Percentiles rank a stretch among this genome's conserved stretches.
Conservation (phyloP, 768 basidiomycete species). For the Suillus hirtellus region DNA sequence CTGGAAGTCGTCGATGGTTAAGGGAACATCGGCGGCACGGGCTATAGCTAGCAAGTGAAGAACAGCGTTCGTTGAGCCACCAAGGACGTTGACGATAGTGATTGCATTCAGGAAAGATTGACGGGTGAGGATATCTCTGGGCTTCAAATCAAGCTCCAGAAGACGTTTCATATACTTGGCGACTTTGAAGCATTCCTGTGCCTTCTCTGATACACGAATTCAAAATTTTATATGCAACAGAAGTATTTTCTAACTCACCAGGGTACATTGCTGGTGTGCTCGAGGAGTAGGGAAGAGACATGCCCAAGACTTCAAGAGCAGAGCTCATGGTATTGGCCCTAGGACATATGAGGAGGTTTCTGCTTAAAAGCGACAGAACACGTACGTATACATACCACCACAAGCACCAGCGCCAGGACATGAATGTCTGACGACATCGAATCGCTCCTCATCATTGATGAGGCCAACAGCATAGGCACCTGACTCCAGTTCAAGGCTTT, state of each 20-base stretch:
- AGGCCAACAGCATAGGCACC: slow-evolving; percentile 76
- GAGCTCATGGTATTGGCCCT: slow-evolving; percentile 90
- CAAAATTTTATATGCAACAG: background rate
- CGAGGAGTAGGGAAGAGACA: slow-evolving; percentile 80
- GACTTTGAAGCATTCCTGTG: slow-evolving; percentile 78
- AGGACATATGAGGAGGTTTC: background rate
- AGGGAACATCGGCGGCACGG: slow-evolving; percentile 69
- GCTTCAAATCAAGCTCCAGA: slow-evolving; percentile 78
- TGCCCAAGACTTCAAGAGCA: slow-evolving; percentile 79
- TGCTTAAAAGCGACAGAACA: slow-evolving; percentile 12
- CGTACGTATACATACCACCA: slow-evolving; percentile 85
- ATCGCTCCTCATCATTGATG: slow-evolving; percentile 76
- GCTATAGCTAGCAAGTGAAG: slow-evolving; percentile 86
- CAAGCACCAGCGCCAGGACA: slow-evolving; percentile 86
- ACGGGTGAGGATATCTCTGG: slow-evolving; percentile 72
- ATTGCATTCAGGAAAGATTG: slow-evolving; percentile 84
- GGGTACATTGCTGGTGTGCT: slow-evolving; percentile 75
- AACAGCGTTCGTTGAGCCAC: slow-evolving; percentile 88
- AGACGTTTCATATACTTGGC: slow-evolving; percentile 75
- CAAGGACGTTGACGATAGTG: slow-evolving; percentile 73
- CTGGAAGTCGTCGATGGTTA: slow-evolving; percentile 88
- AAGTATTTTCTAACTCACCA: slow-evolving; percentile 38
- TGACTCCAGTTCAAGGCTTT: slow-evolving; percentile 27
- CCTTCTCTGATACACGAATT: slow-evolving; percentile 54
- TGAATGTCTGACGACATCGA: slow-evolving; percentile 83